Percentiles rank a stretch among this genome's conserved stretches.
These are phyloP conservation scores for Candida smagusa DNA, from an alignment of 1,139 yeast species.

Conservation along the genomic window DNA sequence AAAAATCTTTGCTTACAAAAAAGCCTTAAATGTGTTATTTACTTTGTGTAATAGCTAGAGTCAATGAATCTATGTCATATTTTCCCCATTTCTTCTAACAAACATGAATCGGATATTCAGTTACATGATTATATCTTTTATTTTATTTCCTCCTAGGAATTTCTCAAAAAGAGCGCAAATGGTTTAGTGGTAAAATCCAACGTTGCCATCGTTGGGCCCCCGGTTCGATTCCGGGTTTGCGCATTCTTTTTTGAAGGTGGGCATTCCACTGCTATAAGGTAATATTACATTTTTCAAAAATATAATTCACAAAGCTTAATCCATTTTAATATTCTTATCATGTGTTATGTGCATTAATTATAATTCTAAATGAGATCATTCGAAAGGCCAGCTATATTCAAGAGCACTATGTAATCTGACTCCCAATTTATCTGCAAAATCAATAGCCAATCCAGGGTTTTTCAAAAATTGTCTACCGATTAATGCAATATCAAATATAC, in stretches of 20 bases:
- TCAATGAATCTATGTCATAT: too few relatives aligned
- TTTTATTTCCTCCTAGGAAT: too few relatives aligned
- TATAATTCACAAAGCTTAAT: too few relatives aligned
- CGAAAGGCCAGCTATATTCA: slow-evolving; percentile 19
- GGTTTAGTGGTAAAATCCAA: background rate
- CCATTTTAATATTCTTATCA: background rate
- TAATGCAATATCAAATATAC: slow-evolving; percentile 44
- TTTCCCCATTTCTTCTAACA: too few relatives aligned
- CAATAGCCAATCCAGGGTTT: slow-evolving; percentile 47
- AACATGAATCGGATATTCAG: too few relatives aligned
- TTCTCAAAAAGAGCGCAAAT: background rate
- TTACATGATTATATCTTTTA: too few relatives aligned
- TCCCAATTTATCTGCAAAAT: slow-evolving; percentile 48
- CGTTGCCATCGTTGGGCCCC: slow-evolving; percentile 1
- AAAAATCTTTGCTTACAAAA: too few relatives aligned
- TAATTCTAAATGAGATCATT: too few relatives aligned
- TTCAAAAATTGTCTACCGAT: slow-evolving; percentile 45
- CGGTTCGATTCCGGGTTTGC: background rate
- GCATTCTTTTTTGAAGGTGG: background rate
- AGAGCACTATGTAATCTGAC: slow-evolving; percentile 36
- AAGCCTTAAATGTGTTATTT: too few relatives aligned
- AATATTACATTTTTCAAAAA: background rate
- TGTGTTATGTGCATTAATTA: too few relatives aligned
- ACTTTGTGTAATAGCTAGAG: too few relatives aligned
- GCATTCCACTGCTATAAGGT: background rate